phyloP scores from a whole-genome alignment of 352 stramenopile species.

The Pythium grandisporangium region DNA sequence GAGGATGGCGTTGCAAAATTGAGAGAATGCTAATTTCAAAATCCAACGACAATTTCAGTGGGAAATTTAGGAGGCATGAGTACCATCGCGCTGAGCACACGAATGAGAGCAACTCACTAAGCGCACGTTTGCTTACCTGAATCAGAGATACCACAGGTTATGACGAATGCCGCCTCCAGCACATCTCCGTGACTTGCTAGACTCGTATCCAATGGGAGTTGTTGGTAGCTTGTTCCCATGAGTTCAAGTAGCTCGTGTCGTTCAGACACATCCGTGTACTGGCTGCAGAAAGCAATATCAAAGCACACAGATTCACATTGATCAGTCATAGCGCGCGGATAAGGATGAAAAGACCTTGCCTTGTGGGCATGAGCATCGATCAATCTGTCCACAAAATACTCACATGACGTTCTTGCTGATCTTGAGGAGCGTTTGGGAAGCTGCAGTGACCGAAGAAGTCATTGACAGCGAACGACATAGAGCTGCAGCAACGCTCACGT shows the following conservation, averaged over 20 bases:
- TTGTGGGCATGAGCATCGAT: no score
- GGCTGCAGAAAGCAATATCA: slow-evolving; percentile 18
- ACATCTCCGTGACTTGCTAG: slow-evolving; percentile 22
- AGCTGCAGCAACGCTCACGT: slow-evolving; percentile 27
- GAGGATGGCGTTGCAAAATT: background rate
- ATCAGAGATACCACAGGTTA: slow-evolving; percentile 31
- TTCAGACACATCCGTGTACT: slow-evolving; percentile 51
- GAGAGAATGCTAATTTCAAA: background rate
- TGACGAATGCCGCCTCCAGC: slow-evolving; percentile 52
- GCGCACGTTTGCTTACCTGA: slow-evolving; percentile 19
- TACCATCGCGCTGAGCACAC: no score
- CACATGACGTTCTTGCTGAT: slow-evolving; percentile 49
- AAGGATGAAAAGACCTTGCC: no score
- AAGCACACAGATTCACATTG: no score
- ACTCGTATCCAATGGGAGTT: slow-evolving; percentile 1
- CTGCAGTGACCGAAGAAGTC: slow-evolving; percentile 24
- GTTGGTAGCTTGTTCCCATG: slow-evolving; percentile 3
- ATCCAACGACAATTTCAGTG: no score
- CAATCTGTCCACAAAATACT: no score
- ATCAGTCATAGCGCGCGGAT: no score
- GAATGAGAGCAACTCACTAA: no score
- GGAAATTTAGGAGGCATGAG: no score
- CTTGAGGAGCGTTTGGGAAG: slow-evolving; percentile 37
- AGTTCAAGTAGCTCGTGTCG: slow-evolving; percentile 25
- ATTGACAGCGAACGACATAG: slow-evolving; percentile 47